Conservation (phyloP, 1,284 basidiomycete species). For the Apiotrichum brassicae region DNA sequence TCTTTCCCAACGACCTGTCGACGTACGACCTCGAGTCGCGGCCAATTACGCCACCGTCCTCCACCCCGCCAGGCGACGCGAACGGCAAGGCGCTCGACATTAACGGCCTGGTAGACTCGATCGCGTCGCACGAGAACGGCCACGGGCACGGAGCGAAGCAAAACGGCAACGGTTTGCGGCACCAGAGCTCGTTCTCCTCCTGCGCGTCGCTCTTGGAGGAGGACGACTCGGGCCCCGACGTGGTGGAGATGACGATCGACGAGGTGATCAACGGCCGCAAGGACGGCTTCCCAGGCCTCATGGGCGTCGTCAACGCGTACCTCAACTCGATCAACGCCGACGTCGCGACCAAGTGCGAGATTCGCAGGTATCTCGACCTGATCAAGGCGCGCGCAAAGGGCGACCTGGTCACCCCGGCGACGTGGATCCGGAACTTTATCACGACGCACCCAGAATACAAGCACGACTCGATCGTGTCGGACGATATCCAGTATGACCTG, state of each 20-base stretch:
- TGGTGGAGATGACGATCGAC: slow-evolving; percentile 82
- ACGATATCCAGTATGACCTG: slow-evolving; percentile 92
- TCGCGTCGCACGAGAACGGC: slow-evolving; percentile 7
- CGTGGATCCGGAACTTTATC: slow-evolving; percentile 90
- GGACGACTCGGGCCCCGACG: slow-evolving; percentile 55
- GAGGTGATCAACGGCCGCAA: slow-evolving; percentile 84
- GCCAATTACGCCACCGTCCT: slow-evolving; percentile 32
- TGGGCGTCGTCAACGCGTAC: slow-evolving; percentile 79
- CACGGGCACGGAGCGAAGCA: neutral
- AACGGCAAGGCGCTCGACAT: neutral
- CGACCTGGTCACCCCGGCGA: slow-evolving; percentile 79
- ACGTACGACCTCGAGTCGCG: slow-evolving; percentile 37
- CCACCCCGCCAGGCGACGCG: slow-evolving; percentile 1
- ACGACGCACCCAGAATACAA: slow-evolving; percentile 83
- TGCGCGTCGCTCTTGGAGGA: slow-evolving; percentile 19
- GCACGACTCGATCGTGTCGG: slow-evolving; percentile 79
- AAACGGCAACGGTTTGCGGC: slow-evolving; percentile 1
- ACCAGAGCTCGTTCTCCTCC: slow-evolving; percentile 6
- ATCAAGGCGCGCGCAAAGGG: slow-evolving; percentile 74
- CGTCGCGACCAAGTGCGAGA: slow-evolving; percentile 57
- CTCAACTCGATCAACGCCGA: slow-evolving; percentile 81
- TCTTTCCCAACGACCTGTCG: slow-evolving; percentile 57
- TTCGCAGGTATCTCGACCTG: slow-evolving; percentile 72
- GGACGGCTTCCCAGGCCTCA: slow-evolving; percentile 74
- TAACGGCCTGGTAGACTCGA: neutral